Conservation (phyloP, 257 asterid species). For the Fraxinus americana region DNA sequence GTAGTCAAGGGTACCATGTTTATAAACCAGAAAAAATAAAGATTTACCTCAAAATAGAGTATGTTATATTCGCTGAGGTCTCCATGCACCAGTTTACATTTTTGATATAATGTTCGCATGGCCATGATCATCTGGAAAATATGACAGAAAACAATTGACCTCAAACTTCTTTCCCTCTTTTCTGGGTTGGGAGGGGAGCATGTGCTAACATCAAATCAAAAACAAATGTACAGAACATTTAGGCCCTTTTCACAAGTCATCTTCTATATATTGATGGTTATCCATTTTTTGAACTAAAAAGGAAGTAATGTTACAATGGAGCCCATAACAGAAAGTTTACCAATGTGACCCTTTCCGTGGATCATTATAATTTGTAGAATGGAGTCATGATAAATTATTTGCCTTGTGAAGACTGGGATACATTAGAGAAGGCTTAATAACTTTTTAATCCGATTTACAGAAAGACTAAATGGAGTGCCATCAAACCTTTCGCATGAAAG, state of each 20-base stretch:
- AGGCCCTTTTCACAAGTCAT: neutral
- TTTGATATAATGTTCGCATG: conserved; percentile 86
- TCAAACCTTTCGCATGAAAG: neutral
- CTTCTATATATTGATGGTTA: neutral
- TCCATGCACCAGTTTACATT: conserved; percentile 97
- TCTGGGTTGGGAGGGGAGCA: neutral
- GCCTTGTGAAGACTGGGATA: neutral
- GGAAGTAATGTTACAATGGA: neutral
- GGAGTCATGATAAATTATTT: neutral
- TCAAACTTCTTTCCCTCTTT: neutral
- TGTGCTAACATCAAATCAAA: neutral
- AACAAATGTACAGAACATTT: neutral
- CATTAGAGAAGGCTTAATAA: neutral
- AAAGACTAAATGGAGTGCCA: neutral
- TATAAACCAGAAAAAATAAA: conserved; percentile 3
- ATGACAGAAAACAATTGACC: conserved; percentile 5
- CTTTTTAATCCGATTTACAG: neutral
- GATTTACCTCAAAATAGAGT: conserved; percentile 75
- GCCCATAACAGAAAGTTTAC: neutral
- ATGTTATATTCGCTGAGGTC: conserved; percentile 95
- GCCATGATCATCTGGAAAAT: conserved; percentile 62
- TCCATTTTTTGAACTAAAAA: neutral
- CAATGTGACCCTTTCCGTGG: neutral
- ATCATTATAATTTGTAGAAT: neutral
- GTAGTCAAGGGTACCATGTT: neutral